Evolutionary conservation across 495 filamentous ascomycete species (phyloP), one percentile per base, ranked within the genome.

Genomic region (Aspergillus leporis): DNA sequence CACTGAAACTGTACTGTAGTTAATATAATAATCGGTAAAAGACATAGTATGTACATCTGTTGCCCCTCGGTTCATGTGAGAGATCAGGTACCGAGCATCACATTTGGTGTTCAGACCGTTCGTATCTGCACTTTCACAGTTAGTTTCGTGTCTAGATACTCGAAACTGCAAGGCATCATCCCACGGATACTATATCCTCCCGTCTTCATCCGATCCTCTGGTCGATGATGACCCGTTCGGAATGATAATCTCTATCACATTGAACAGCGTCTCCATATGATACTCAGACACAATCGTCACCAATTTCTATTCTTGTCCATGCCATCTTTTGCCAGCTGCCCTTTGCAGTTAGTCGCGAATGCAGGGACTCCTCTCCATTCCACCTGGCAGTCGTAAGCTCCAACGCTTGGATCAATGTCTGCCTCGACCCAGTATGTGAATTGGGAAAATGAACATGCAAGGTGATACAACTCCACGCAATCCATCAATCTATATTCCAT

Each of bases 11-110:
- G 3, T 43, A 1, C 43, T 47, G 34, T 12, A 8, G 13, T 36
- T 28, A n/a, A n/a, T 28, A n/a, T n/a, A n/a, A n/a, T n/a, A n/a
- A n/a, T 13, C 8, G 25, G 48, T 30, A 3, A 6, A 22, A 51
- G 21, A 51, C 3, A 30, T 31, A 3, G 43, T 5, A 10, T 10
- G 31, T 12, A 14, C 13, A 36, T 14, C 14, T 38, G n/a, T 51
- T 18, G 31, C 51, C 23, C 52, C 52, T 54, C 52, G 52, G 52
- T 54, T 54, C 52, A 54, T 54, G 52, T 54, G 52, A 54, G 50
- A 54, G 38, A 38, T 54, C 22, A 54, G 34, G 23, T 45, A 30
- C 34, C 31, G 50, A 30, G 31, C 18, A 9, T 47, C 2, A 19
- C 22, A 28, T 9, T 22, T 25, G 14, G 47, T 28, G 30, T 36